Base-by-base conservation (phyloP, 2,329 filamentous ascomycete species). In the Fusarium sp. region DNA sequence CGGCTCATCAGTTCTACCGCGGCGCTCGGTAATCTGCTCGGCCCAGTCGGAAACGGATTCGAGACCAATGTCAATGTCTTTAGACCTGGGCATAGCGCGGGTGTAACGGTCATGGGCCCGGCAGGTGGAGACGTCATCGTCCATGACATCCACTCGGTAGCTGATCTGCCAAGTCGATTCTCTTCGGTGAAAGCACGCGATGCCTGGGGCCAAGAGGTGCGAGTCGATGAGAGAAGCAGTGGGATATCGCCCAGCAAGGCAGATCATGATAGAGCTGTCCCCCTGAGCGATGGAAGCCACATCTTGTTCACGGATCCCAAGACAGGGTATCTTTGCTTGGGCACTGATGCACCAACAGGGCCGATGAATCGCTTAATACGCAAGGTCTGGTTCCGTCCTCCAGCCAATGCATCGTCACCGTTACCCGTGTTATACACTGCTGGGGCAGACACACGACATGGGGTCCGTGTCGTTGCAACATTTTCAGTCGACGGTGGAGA, bases 281-380 rank as follows among this genome's bases (percentile, higher is more conserved):
- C 92, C 5, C 80, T 93, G 43, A 91, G 89, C 70, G 92, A 93
- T 78, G 91, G 91, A 2, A 83, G 88, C 65, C 90, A 93, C 74
- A 84, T 93, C 39, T 81, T 93, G 6, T 93, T 92, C 78, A 90
- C 89, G 8, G 91, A 93, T 77, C 90, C 91, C 6, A 80, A 81
- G 13, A 88, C 85, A 2, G 87, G 86, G 11, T 80, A 85, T 10
- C 84, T 93, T 8, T 91, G 88, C 69, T 82, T 94, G 18, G 91
- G 92, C 5, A 89, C 86, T 54, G 90, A 93, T 82, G 87, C 89
- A 1, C 89, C 90, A 1, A 82, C 90, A 33, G 89, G 89, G 13
- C 78, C 81, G 1, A 48, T 79, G 29, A 50, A 88, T 85, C 64
- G 89, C 84, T 81, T 93, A 16, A 83, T 89, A 7, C 85, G 89